Evolutionary conservation across 352 stramenopile species (phyloP), one percentile per base, ranked within the genome.

Genomic region (Globisporangium paddicum): DNA sequence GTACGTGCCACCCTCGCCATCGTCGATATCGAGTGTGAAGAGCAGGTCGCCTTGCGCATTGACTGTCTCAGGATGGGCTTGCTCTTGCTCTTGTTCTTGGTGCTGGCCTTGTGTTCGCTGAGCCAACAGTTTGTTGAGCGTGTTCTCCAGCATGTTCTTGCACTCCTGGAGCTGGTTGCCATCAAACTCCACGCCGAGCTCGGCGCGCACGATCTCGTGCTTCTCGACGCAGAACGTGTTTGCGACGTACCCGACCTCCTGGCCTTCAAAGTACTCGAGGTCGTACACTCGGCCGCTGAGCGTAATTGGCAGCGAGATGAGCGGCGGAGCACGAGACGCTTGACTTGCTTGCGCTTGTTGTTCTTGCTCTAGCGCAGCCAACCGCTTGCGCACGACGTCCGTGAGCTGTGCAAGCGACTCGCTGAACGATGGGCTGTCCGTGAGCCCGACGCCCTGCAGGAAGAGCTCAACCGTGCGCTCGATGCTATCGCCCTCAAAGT

Each of bases 171-270:
- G 66, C 53, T 90, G 70, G 21, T 88, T 64, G 40, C 69, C 73
- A 42, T 84, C 68, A 49, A 93, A 87, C 9, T 79, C 66, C 3
- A 79, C 35, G 11, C 75, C 79, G 21, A 85, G 26, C 58, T 88
- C 73, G 3, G 63, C 61, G 21, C 73, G 74, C 30, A 90, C 58
- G 7, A 74, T 61, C 60, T 88, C 73, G 55, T 87, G 66, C 64
- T 89, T 88, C 63, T 89, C 77, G 23, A 83, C 69, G 49, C 83
- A 93, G 53, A 93, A 91, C 14, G 64, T 71, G 38, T 87, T 88
- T 23, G 82, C 79, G 19, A 74, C 79, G 56, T 67, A 68, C 16
- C 64, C 67, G 0, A 74, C 75, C 48, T 91, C 74, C 40, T 93
- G 73, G 5, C 77, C 73, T 45, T 74, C 67, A 47, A 78, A 87